phyloP scores from a whole-genome alignment of 495 filamentous ascomycete genomes.

The Daldinia caldariorum region DNA sequence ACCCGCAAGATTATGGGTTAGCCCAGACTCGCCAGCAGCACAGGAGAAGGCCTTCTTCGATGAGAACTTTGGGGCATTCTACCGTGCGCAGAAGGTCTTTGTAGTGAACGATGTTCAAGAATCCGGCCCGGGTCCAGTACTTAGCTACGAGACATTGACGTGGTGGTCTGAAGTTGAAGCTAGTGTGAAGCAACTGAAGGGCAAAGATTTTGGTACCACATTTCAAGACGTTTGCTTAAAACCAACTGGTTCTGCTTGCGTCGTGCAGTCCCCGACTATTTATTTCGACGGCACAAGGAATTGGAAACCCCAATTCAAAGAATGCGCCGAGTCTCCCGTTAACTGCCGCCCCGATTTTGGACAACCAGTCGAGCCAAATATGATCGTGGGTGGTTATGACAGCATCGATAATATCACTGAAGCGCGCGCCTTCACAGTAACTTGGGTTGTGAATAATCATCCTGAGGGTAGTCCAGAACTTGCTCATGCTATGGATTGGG shows the following conservation, averaged over 20 bases:
- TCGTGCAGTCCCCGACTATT: conserved; percentile 86
- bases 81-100: conserved; percentile 91
- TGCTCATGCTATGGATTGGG: conserved; percentile 85
- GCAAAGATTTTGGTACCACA: conserved; percentile 66
- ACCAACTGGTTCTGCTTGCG: conserved; percentile 87
- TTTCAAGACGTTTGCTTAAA: conserved; percentile 93
- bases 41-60: conserved; percentile 96
- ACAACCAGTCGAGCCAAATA: conserved; percentile 83
- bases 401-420: conserved; percentile 73
- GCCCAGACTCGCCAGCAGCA: conserved; percentile 87
- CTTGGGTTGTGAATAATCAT: conserved; percentile 96
- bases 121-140: conserved; percentile 73
- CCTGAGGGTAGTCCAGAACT: conserved; percentile 74
- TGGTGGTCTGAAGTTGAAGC: conserved; percentile 97
- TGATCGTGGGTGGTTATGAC: conserved; percentile 85
- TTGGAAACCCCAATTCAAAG: conserved; percentile 74
- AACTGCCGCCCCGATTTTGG: conserved; percentile 86
- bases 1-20: conserved; percentile 93
- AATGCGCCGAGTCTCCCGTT: conserved; percentile 80
- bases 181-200: conserved; percentile 73
- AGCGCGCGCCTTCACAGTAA: conserved; percentile 81
- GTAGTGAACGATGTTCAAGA: conserved; percentile 84
- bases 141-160: conserved; percentile 84
- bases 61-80: conserved; percentile 94
- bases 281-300: conserved; percentile 76